Evolutionary conservation across 176 grass and related monocot genomes (phyloP), one percentile per base, ranked within the genome.

Genomic region (Otatea glauca): DNA sequence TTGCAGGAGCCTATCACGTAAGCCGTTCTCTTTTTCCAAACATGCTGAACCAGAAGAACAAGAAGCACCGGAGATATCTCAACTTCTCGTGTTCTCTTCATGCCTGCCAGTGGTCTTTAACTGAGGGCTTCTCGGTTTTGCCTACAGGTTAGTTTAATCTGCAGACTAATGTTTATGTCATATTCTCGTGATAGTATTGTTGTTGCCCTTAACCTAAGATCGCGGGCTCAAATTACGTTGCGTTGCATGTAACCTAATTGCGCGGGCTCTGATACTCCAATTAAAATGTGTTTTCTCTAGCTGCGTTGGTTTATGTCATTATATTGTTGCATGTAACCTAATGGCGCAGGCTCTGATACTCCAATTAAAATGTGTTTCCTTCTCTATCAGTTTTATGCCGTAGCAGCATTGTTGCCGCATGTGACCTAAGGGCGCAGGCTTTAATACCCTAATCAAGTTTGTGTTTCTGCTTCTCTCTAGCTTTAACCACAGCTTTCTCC

Each of bases 101-200:
- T 64, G 67, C 66, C 24, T 64, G 18, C 54, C 17, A 25, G 29
- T 27, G 76, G 8, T 49, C 29, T 63, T 51, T 55, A 72, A 15
- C 54, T 10, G 27, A 51, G 44, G 49, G 32, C 29, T 32, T 49
- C 64, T 64, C 3, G n/a, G 34, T 34, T 70, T 53, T 9, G 2
- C 21, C 7, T 29, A 43, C 42, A 70, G 53, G 50, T 76, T 45
- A 21, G 20, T 38, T 60, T 87, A 42, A 81, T 50, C 47, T 75
- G 48, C 48, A 45, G 9, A 48, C 53, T 55, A 39, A 39, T 48
- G 21, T 59, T 59, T 24, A 7, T 76, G 49, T 29, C 41, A 12
- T 25, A 20, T 17, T 47, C 35, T 70, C 9, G n/a, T 59, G 61
- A 3, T 10, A 8, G 1, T 41, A 35, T 13, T 38, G 7, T 4